Percentiles rank a stretch among this genome's conserved stretches.
These are phyloP conservation scores for Talaromyces verruculosus DNA, from an alignment of 2,329 filamentous ascomycete species.

Conservation along the genomic window DNA sequence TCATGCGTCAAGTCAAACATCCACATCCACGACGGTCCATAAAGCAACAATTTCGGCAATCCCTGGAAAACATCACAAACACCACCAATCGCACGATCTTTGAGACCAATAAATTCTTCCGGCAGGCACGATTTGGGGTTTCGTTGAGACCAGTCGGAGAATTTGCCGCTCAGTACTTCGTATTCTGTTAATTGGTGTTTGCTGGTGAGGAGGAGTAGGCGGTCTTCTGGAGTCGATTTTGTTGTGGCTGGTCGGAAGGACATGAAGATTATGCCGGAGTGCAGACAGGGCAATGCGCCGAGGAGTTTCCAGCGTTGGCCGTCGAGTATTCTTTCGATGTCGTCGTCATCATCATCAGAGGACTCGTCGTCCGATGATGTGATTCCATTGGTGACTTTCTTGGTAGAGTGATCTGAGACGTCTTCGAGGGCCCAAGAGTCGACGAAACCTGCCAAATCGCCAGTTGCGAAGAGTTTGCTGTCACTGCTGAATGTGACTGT, in stretches of 20 bases:
- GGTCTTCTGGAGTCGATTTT: slow-evolving; percentile 42
- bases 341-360: slow-evolving; percentile 50
- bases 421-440: slow-evolving; percentile 79
- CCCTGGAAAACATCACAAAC: slow-evolving; percentile 69
- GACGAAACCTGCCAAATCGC: slow-evolving; percentile 79
- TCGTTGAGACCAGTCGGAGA: slow-evolving; percentile 82
- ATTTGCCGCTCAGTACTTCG: slow-evolving; percentile 70
- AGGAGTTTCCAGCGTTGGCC: slow-evolving; percentile 71
- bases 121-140: slow-evolving; percentile 78
- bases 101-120: slow-evolving; percentile 68
- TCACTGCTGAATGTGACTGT: slow-evolving; percentile 77
- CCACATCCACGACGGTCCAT: slow-evolving; percentile 80
- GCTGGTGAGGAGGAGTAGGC: slow-evolving; percentile 62
- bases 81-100: slow-evolving; percentile 78
- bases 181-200: slow-evolving; percentile 73
- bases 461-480: slow-evolving; percentile 72
- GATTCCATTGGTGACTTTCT: slow-evolving; percentile 28
- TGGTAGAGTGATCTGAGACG: slow-evolving; percentile 37
- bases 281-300: slow-evolving; percentile 67
- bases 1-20: slow-evolving; percentile 86
- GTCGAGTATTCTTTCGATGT: slow-evolving; percentile 48
- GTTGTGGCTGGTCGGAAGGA: slow-evolving; percentile 58
- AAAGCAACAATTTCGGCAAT: slow-evolving; percentile 76
- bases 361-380: slow-evolving; percentile 45
- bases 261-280: slow-evolving; percentile 63